These are phyloP conservation scores for Prunus salicina DNA, from an alignment of 306 rosid genomes.

Conservation along the genomic window DNA sequence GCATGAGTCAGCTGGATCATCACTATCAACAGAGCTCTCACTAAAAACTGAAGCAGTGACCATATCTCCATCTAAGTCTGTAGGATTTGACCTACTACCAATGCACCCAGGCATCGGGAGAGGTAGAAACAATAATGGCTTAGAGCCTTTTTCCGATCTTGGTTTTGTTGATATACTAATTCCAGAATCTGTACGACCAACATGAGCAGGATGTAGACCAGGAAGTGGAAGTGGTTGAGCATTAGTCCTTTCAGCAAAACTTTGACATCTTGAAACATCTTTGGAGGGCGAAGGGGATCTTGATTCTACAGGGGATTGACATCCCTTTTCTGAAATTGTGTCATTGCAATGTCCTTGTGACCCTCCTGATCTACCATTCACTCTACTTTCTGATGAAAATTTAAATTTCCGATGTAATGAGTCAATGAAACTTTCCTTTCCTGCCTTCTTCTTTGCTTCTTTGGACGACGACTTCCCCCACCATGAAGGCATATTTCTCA, in stretches of 20 bases:
- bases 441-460: conserved; percentile 78
- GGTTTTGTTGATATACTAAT: conserved; percentile 62
- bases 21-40: conserved; percentile 74
- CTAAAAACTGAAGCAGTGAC: conserved; percentile 64
- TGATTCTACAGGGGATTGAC: conserved; percentile 66
- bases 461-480: conserved; percentile 87
- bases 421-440: conserved; percentile 80
- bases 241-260: conserved; percentile 82
- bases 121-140: conserved; percentile 59
- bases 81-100: conserved; percentile 48
- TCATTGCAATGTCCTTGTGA: conserved; percentile 64
- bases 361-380: conserved; percentile 57
- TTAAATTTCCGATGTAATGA: conserved; percentile 67
- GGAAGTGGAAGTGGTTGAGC: conserved; percentile 98
- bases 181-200: conserved; percentile 82
- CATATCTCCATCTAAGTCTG: conserved; percentile 78
- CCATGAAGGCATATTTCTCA: conserved; percentile 81
- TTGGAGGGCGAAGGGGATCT: conserved; percentile 94
- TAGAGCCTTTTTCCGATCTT: conserved; percentile 57
- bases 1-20: conserved; percentile 67
- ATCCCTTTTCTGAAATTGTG: conserved; percentile 81
- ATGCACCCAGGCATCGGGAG: conserved; percentile 81
- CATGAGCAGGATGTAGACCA: conserved; percentile 56
- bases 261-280: conserved; percentile 83
- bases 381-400: conserved; percentile 71